Evolutionary conservation across 306 rosid species (phyloP).

Genomic region (Rosa multiflora): DNA sequence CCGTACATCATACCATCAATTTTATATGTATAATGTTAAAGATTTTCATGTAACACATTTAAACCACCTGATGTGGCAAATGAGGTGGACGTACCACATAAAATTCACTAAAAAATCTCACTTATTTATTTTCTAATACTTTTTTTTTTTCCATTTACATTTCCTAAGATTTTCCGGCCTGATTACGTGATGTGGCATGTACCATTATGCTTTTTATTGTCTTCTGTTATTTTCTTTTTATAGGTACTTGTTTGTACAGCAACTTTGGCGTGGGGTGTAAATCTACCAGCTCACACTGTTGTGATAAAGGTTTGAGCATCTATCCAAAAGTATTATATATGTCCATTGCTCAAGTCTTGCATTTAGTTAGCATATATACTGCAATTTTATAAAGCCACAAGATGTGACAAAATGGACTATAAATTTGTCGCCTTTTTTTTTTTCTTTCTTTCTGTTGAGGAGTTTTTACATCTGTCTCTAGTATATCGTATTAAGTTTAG

Average conservation of each 20-base stretch:
- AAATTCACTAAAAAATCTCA: not conserved
- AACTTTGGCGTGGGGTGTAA: constrained; percentile 99
- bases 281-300: constrained; percentile 98
- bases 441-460: not conserved
- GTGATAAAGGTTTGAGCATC: constrained; percentile 76
- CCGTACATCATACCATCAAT: not conserved
- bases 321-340: not conserved
- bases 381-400: not conserved
- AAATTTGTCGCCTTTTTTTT: not conserved
- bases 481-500: not conserved
- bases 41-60: not conserved
- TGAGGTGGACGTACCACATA: not conserved
- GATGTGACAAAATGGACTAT: constrained; percentile 4
- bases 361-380: not conserved
- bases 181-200: not conserved
- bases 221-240: constrained; percentile 26
- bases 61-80: not conserved
- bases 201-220: constrained; percentile 7
- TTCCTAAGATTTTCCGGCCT: not conserved
- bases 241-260: constrained; percentile 99
- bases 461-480: not conserved
- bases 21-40: not conserved
- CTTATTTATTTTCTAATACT: constrained; percentile 5
- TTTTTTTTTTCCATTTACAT: not conserved
- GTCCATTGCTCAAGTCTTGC: not conserved